Conservation (phyloP, 2,329 filamentous ascomycete species). For the Hirsutella rhossiliensis region DNA sequence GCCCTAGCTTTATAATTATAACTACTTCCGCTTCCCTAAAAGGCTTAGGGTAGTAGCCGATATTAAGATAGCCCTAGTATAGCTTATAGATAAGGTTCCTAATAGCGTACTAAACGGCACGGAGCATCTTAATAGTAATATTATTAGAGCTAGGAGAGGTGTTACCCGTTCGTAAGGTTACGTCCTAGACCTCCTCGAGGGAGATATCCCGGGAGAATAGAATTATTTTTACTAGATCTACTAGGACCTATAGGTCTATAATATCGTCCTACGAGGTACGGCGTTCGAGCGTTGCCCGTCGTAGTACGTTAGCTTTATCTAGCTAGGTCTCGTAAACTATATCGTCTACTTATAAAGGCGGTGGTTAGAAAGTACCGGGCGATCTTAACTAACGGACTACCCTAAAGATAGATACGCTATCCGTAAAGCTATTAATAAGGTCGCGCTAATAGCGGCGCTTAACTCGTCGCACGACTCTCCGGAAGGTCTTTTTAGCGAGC, state of each 20-base stretch:
- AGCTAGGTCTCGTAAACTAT: too few relatives aligned
- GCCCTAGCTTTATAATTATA: too few relatives aligned
- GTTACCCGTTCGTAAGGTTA: neutral
- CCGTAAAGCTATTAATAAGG: conserved; percentile 5
- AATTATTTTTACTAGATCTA: neutral
- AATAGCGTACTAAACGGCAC: conserved; percentile 1
- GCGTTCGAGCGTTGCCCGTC: too few relatives aligned
- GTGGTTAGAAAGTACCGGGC: conserved; percentile 6
- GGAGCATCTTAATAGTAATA: neutral
- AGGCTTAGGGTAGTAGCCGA: conserved; percentile 8
- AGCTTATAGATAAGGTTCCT: conserved; percentile 4
- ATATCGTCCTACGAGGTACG: neutral
- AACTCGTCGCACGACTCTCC: conserved; percentile 3
- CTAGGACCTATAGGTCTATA: neutral
- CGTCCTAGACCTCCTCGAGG: neutral
- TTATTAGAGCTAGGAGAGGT: neutral
- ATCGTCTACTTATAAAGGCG: conserved; percentile 1
- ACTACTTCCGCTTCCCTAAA: too few relatives aligned
- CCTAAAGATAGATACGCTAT: conserved; percentile 1
- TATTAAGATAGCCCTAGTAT: conserved; percentile 6
- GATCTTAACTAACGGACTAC: conserved; percentile 4
- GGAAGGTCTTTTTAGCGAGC: too few relatives aligned
- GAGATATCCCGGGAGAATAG: too few relatives aligned
- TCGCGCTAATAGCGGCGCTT: conserved; percentile 6
- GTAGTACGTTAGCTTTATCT: too few relatives aligned